Conservation (phyloP, 2,329 filamentous ascomycete genomes). For the Monosporascus sp. region DNA sequence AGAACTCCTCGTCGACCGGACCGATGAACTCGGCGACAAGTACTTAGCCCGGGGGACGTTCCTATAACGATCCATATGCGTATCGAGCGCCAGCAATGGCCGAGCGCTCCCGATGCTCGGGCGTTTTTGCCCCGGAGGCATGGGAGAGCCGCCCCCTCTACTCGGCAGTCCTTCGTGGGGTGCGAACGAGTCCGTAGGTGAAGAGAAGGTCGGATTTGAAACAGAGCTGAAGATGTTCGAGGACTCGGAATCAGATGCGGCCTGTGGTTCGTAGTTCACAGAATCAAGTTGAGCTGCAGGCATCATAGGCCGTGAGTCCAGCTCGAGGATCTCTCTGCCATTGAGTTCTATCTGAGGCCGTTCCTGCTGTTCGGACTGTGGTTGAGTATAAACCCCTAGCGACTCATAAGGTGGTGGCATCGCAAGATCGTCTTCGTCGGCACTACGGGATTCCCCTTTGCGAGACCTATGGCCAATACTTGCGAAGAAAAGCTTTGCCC, state of each 20-base stretch:
- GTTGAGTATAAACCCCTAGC: constrained; percentile 25
- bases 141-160: neutral
- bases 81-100: constrained; percentile 27
- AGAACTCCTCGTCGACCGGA: constrained; percentile 33
- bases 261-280: constrained; percentile 18
- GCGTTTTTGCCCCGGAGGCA: constrained; percentile 4
- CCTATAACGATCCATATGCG: constrained; percentile 21
- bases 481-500: constrained; percentile 51
- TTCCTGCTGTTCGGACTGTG: constrained; percentile 8
- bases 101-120: constrained; percentile 10
- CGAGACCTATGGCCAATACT: constrained; percentile 44
- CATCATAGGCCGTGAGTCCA: constrained; percentile 42
- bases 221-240: constrained; percentile 3
- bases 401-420: constrained; percentile 43
- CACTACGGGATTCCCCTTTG: constrained; percentile 25
- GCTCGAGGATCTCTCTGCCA: constrained; percentile 46
- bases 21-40: constrained; percentile 27
- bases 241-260: constrained; percentile 4
- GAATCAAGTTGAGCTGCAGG: constrained; percentile 22
- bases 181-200: neutral
- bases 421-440: constrained; percentile 27
- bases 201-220: constrained; percentile 1
- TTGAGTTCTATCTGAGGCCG: constrained; percentile 37
- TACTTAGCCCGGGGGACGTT: constrained; percentile 17
- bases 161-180: neutral